Percentiles rank a stretch among this genome's conserved stretches.
phyloP scores from a whole-genome alignment of 164 flowering plant genomes.

The Annona cherimola region DNA sequence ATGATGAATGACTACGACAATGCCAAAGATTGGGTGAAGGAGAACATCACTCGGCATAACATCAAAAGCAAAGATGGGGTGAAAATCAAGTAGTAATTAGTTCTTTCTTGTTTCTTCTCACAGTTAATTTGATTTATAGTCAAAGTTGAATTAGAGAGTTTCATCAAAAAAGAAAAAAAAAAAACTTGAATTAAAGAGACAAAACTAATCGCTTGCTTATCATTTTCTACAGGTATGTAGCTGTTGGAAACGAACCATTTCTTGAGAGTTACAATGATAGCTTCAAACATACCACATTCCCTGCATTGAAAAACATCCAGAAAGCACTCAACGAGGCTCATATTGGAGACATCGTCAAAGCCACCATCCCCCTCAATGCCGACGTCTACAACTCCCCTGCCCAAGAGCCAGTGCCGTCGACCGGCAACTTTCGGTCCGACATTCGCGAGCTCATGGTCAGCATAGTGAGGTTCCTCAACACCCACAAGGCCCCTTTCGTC shows the following conservation, averaged over 20 bases:
- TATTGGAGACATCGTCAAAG: conserved; percentile 58
- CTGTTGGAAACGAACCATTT: conserved; percentile 93
- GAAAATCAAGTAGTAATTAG: conserved; percentile 46
- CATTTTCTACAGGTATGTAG: conserved; percentile 56
- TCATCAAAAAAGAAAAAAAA: no score
- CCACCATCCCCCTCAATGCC: conserved; percentile 79
- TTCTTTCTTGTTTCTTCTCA: not conserved
- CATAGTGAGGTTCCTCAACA: conserved; percentile 48
- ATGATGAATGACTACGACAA: conserved; percentile 27
- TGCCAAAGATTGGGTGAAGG: conserved; percentile 65
- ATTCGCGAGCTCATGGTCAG: conserved; percentile 51
- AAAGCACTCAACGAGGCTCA: conserved; percentile 77
- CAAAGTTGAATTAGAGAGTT: not conserved
- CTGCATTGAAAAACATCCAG: conserved; percentile 77
- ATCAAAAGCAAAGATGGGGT: conserved; percentile 46
- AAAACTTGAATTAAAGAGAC: no score
- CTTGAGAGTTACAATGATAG: conserved; percentile 60
- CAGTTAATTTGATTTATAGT: not conserved
- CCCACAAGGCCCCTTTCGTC: conserved; percentile 59
- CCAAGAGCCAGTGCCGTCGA: conserved; percentile 42
- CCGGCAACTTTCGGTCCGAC: conserved; percentile 65
- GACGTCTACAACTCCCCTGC: conserved; percentile 70
- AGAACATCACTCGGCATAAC: conserved; percentile 50
- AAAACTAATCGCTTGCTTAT: not conserved
- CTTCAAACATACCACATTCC: conserved; percentile 44